Evolutionary conservation across 176 grass and related monocot genomes (phyloP).

Genomic region (Tuctoria greenei): DNA sequence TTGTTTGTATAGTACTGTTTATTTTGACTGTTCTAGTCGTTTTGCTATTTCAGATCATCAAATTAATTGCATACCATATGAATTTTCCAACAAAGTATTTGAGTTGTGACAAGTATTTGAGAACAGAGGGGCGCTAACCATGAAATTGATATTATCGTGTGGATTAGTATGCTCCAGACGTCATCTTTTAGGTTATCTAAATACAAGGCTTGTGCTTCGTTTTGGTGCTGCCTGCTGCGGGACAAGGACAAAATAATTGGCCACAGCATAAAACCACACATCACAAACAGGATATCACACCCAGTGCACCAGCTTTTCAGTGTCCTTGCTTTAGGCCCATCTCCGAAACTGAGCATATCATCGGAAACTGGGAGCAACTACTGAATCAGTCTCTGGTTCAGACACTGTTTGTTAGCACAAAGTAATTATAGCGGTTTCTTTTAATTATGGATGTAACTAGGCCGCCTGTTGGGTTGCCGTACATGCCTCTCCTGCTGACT

Average conservation of each 20-base stretch:
- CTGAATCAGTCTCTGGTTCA: neutral
- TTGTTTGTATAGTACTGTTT: too few relatives aligned
- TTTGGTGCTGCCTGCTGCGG: neutral
- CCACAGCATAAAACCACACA: neutral
- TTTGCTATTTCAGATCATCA: too few relatives aligned
- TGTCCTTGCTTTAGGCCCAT: neutral
- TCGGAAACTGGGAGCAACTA: neutral
- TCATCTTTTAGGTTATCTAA: neutral
- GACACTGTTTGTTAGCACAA: neutral
- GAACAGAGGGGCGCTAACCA: too few relatives aligned
- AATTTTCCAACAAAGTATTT: too few relatives aligned
- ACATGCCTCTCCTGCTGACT: too few relatives aligned
- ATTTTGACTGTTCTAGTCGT: too few relatives aligned
- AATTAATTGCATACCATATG: too few relatives aligned
- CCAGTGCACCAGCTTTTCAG: conserved; percentile 19
- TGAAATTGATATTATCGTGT: neutral
- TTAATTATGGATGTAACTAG: too few relatives aligned
- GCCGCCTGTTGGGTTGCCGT: too few relatives aligned
- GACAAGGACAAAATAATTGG: conserved; percentile 6
- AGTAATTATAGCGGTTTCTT: too few relatives aligned
- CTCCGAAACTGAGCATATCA: neutral
- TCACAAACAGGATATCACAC: neutral
- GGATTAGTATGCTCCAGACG: neutral
- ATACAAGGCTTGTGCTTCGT: neutral
- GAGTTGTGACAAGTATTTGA: too few relatives aligned